phyloP scores from a whole-genome alignment of 1,284 basidiomycete genomes.

The Trichosporon faecale region DNA sequence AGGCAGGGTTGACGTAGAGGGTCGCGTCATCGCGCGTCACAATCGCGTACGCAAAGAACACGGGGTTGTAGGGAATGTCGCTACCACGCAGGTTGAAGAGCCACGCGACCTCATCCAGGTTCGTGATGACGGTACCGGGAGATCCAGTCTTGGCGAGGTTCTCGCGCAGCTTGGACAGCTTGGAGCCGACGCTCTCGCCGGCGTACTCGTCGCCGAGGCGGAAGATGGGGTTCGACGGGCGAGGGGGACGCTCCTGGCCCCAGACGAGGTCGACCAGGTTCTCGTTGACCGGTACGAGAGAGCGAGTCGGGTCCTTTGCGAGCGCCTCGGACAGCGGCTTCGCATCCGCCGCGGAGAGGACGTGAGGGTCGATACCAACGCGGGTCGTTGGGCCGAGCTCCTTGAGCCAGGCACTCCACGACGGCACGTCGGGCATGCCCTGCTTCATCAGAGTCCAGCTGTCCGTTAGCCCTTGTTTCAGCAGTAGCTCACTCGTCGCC shows the following conservation, averaged over 20 bases:
- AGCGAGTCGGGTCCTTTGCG: conserved; percentile 51
- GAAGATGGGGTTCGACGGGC: conserved; percentile 69
- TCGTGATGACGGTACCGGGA: conserved; percentile 68
- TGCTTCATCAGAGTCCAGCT: conserved; percentile 94
- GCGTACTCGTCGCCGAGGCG: conserved; percentile 62
- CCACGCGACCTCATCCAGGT: conserved; percentile 90
- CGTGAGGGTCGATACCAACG: conserved; percentile 76
- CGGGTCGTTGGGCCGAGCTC: conserved; percentile 62
- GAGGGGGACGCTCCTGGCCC: conserved; percentile 60
- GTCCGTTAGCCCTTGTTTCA: conserved; percentile 53
- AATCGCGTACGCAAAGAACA: conserved; percentile 91
- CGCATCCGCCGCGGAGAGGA: conserved; percentile 64
- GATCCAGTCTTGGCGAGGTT: conserved; percentile 65
- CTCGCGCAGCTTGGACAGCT: conserved; percentile 65
- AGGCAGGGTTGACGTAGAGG: conserved; percentile 70
- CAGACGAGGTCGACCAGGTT: conserved; percentile 86
- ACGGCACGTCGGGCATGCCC: conserved; percentile 78
- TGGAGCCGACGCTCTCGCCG: conserved; percentile 66
- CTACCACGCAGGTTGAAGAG: conserved; percentile 88
- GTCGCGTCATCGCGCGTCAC: conserved; percentile 65
- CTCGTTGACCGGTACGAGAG: conserved; percentile 62
- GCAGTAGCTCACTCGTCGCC: conserved; percentile 66
- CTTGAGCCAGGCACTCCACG: conserved; percentile 80
- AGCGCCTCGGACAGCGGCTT: conserved; percentile 39
- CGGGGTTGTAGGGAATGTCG: conserved; percentile 92